These are phyloP conservation scores for Alternaria conjuncta DNA, from an alignment of 2,329 filamentous ascomycete genomes.

Conservation along the genomic window DNA sequence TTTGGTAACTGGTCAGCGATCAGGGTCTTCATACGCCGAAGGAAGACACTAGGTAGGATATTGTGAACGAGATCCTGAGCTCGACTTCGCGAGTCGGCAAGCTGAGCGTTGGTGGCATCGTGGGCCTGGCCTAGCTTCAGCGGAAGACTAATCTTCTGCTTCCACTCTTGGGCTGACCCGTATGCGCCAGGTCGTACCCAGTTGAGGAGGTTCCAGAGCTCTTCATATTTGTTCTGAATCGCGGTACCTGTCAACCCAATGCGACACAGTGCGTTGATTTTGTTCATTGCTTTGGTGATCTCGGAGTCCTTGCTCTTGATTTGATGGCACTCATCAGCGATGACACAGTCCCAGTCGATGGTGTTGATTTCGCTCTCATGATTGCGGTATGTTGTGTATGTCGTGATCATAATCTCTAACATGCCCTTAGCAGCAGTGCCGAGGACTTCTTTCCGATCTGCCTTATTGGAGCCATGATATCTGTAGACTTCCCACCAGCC, in stretches of 20 bases:
- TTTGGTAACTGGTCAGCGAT: slow-evolving; percentile 93
- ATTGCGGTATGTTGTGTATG: slow-evolving; percentile 84
- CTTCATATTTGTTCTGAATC: slow-evolving; percentile 97
- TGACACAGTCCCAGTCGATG: slow-evolving; percentile 89
- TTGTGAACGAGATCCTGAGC: slow-evolving; percentile 86
- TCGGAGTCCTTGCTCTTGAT: slow-evolving; percentile 82
- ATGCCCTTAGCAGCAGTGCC: slow-evolving; percentile 76
- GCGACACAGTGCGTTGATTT: slow-evolving; percentile 87
- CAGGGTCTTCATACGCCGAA: slow-evolving; percentile 89
- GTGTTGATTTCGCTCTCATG: slow-evolving; percentile 80
- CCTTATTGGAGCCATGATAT: slow-evolving; percentile 71
- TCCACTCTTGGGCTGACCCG: slow-evolving; percentile 76
- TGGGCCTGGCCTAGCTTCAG: slow-evolving; percentile 90
- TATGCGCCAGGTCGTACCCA: slow-evolving; percentile 88
- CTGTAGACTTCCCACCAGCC: slow-evolving; percentile 92
- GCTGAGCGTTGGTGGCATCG: slow-evolving; percentile 82
- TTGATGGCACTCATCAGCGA: slow-evolving; percentile 91
- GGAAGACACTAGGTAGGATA: slow-evolving; percentile 85
- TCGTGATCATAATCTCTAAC: slow-evolving; percentile 91
- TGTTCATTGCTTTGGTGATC: slow-evolving; percentile 84
- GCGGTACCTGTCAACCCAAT: slow-evolving; percentile 95
- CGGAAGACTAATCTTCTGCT: slow-evolving; percentile 75
- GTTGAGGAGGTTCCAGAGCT: slow-evolving; percentile 93
- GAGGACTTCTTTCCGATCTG: slow-evolving; percentile 71
- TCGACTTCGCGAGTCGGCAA: slow-evolving; percentile 80